These are phyloP conservation scores for Metschnikowia cubensis DNA, from an alignment of 805 yeast species.

Conservation along the genomic window DNA sequence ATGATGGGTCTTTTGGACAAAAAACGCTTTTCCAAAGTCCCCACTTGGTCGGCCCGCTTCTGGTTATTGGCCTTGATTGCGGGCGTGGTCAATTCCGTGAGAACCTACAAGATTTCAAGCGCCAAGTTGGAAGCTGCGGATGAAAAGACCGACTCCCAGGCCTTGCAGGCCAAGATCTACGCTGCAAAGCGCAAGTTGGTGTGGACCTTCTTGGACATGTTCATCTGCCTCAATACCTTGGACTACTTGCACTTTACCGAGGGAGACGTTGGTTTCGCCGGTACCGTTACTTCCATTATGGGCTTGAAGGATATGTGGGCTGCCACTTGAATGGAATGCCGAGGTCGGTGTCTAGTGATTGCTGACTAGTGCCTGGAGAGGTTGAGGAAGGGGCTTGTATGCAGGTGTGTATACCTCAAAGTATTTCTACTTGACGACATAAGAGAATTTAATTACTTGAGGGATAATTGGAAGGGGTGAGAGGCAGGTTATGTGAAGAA, in stretches of 20 bases:
- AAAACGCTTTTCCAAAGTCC: conserved; percentile 45
- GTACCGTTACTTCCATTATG: conserved; percentile 72
- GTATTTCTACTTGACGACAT: too few relatives aligned
- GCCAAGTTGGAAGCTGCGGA: conserved; percentile 28
- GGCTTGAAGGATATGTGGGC: conserved; percentile 75
- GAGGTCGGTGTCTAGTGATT: too few relatives aligned
- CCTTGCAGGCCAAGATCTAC: conserved; percentile 41
- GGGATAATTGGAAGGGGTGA: too few relatives aligned
- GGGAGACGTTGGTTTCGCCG: conserved; percentile 79
- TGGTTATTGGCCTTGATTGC: conserved; percentile 74
- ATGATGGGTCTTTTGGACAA: conserved; percentile 52
- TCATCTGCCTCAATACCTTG: conserved; percentile 71
- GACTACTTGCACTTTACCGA: conserved; percentile 61
- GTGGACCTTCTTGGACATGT: conserved; percentile 72
- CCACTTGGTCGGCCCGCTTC: conserved; percentile 60
- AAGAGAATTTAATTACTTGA: too few relatives aligned
- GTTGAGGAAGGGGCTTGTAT: too few relatives aligned
- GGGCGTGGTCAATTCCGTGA: conserved; percentile 56
- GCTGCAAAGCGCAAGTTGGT: conserved; percentile 58
- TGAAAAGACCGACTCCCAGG: conserved; percentile 30
- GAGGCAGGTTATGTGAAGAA: too few relatives aligned
- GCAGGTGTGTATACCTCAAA: too few relatives aligned
- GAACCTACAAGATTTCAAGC: conserved; percentile 48
- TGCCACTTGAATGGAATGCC: conserved; percentile 24
- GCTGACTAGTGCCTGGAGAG: too few relatives aligned